These are phyloP conservation scores for Pseudocercospora fijiensis DNA, from an alignment of 2,329 filamentous ascomycete species.

Conservation along the genomic window DNA sequence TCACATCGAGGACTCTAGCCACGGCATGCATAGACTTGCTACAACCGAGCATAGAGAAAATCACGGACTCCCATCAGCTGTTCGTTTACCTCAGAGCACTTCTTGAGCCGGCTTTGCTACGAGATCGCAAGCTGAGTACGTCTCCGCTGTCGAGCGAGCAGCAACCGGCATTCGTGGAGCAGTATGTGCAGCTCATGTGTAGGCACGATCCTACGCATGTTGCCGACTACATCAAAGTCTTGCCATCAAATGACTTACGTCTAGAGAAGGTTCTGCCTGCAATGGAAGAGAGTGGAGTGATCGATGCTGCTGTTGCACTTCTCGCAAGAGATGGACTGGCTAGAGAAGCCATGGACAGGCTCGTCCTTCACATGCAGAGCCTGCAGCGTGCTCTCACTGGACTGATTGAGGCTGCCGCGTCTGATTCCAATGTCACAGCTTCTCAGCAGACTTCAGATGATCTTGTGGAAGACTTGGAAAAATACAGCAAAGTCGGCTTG, in stretches of 20 bases:
- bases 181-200: constrained; percentile 90
- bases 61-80: constrained; percentile 63
- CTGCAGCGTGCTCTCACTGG: constrained; percentile 76
- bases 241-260: constrained; percentile 74
- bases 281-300: constrained; percentile 83
- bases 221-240: constrained; percentile 73
- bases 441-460: constrained; percentile 69
- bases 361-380: constrained; percentile 76
- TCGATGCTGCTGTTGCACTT: constrained; percentile 89
- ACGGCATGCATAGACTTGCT: constrained; percentile 64
- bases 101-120: constrained; percentile 59
- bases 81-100: constrained; percentile 75
- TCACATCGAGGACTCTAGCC: constrained; percentile 65
- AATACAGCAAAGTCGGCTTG: constrained; percentile 88
- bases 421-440: constrained; percentile 57
- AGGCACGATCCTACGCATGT: constrained; percentile 78
- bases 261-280: constrained; percentile 78
- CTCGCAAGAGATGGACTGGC: constrained; percentile 87
- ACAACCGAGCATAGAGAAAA: constrained; percentile 60
- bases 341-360: constrained; percentile 76
- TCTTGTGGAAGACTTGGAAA: constrained; percentile 74
- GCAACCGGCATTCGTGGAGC: constrained; percentile 66
- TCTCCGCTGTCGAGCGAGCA: constrained; percentile 38
- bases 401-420: constrained; percentile 62
- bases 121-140: constrained; percentile 33